A percentile compares a stretch with the other conserved stretches of the same genome.
Conservation (phyloP, 2,329 filamentous ascomycete species). For the Neopestalotiopsis sp. region DNA sequence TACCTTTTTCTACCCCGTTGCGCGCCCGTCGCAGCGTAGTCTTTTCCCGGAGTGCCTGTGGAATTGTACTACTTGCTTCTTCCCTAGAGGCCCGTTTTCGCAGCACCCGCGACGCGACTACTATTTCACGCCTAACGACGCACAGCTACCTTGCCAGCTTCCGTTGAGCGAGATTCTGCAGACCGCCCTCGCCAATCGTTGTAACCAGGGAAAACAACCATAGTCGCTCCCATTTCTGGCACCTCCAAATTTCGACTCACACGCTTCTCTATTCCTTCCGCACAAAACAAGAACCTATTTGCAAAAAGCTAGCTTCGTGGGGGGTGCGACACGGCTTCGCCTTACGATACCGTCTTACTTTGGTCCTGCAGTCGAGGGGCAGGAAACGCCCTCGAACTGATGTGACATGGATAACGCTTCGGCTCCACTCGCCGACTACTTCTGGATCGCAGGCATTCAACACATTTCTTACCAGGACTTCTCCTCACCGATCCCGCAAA, state of each 20-base stretch:
- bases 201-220: background rate
- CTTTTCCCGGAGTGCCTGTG: background rate
- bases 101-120: background rate
- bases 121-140: background rate
- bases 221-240: background rate
- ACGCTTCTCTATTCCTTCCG: too few species aligned
- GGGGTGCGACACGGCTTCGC: background rate
- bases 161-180: background rate
- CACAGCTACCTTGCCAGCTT: background rate
- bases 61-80: background rate
- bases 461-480: constrained; percentile 68
- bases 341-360: constrained; percentile 5
- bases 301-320: background rate
- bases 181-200: background rate
- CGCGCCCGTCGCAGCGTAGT: background rate
- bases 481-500: constrained; percentile 42
- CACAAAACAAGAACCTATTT: background rate
- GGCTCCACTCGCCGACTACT: constrained; percentile 74
- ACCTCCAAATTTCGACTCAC: too few species aligned
- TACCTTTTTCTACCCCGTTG: background rate
- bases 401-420: constrained; percentile 65
- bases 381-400: constrained; percentile 26
- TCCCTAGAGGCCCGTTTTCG: background rate
- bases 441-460: constrained; percentile 77
- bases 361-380: constrained; percentile 21